These are phyloP conservation scores for Daldinia childiae DNA, from an alignment of 495 filamentous ascomycete genomes.

Conservation along the genomic window DNA sequence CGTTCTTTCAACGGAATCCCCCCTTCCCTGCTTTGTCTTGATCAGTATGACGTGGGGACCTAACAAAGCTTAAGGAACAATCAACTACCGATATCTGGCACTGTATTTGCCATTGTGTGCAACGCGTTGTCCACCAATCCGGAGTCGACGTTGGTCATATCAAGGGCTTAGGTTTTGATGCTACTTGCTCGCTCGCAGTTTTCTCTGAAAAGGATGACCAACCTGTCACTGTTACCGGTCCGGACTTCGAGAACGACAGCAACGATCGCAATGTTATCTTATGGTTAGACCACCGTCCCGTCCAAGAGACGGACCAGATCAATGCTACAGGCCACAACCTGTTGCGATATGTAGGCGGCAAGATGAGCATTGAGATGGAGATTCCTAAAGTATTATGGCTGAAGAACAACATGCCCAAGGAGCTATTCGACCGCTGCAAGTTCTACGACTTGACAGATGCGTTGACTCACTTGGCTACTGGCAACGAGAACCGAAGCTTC, in stretches of 20 bases:
- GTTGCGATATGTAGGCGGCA: conserved; percentile 94
- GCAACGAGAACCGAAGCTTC: conserved; percentile 88
- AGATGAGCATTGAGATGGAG: conserved; percentile 99
- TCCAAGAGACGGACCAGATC: conserved; percentile 88
- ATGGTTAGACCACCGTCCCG: conserved; percentile 92
- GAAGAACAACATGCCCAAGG: conserved; percentile 96
- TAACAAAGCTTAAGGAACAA: conserved; percentile 76
- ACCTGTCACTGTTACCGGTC: conserved; percentile 87
- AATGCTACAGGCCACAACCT: conserved; percentile 92
- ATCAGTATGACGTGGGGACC: conserved; percentile 3
- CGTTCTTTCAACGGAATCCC: conserved; percentile 22
- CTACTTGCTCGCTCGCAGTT: conserved; percentile 93
- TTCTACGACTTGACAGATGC: conserved; percentile 95
- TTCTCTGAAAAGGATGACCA: conserved; percentile 89
- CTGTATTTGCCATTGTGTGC: conserved; percentile 84
- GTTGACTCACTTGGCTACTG: conserved; percentile 96
- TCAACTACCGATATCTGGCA: conserved; percentile 96
- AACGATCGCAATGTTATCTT: conserved; percentile 90
- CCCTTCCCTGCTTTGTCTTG: conserved; percentile 11
- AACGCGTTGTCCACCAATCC: conserved; percentile 78
- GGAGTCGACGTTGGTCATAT: conserved; percentile 76
- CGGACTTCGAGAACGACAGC: conserved; percentile 78
- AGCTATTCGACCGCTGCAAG: conserved; percentile 89
- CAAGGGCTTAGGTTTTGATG: conserved; percentile 93
- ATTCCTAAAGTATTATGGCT: conserved; percentile 97